Evolutionary conservation across 2,329 filamentous ascomycete species (phyloP).

Genomic region (Claviceps paspali): DNA sequence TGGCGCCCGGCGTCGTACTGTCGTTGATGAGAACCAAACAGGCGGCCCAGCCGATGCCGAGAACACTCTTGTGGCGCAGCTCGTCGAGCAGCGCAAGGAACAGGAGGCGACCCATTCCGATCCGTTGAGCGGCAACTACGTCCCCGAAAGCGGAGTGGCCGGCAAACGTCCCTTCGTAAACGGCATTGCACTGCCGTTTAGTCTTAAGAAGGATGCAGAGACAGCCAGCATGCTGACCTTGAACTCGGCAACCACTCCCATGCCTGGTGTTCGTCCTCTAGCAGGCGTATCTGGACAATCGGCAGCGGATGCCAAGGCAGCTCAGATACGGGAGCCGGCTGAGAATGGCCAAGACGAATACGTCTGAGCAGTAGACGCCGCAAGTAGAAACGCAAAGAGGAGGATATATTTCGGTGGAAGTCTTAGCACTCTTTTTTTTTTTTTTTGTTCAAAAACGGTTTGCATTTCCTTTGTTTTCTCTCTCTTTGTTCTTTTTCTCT

Average conservation of each 20-base stretch:
- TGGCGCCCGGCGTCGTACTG: slow-evolving; percentile 28
- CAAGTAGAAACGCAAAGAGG: no score
- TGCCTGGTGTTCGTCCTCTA: slow-evolving; percentile 13
- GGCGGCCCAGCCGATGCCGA: slow-evolving; percentile 18
- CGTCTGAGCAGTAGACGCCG: neutral
- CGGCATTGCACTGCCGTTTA: slow-evolving; percentile 61
- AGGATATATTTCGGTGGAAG: no score
- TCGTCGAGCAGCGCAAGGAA: slow-evolving; percentile 27
- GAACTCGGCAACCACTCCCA: slow-evolving; percentile 23
- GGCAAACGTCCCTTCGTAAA: slow-evolving; percentile 52
- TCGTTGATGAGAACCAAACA: slow-evolving; percentile 37
- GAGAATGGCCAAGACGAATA: neutral
- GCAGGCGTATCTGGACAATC: slow-evolving; percentile 1
- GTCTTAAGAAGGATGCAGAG: slow-evolving; percentile 44
- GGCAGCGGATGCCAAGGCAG: slow-evolving; percentile 18
- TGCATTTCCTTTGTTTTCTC: no score
- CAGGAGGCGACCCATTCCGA: slow-evolving; percentile 24
- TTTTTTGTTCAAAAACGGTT: no score
- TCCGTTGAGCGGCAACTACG: slow-evolving; percentile 27
- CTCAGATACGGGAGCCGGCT: slow-evolving; percentile 12
- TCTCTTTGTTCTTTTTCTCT: no score
- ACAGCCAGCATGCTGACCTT: slow-evolving; percentile 60
- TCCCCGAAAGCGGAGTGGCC: slow-evolving; percentile 32
- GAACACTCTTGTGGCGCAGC: slow-evolving; percentile 26
- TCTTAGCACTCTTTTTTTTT: no score